Percentiles rank a stretch among this genome's conserved stretches.
These are phyloP conservation scores for Ophiocordyceps unilateralis DNA, from an alignment of 2,329 filamentous ascomycete genomes.

Conservation along the genomic window DNA sequence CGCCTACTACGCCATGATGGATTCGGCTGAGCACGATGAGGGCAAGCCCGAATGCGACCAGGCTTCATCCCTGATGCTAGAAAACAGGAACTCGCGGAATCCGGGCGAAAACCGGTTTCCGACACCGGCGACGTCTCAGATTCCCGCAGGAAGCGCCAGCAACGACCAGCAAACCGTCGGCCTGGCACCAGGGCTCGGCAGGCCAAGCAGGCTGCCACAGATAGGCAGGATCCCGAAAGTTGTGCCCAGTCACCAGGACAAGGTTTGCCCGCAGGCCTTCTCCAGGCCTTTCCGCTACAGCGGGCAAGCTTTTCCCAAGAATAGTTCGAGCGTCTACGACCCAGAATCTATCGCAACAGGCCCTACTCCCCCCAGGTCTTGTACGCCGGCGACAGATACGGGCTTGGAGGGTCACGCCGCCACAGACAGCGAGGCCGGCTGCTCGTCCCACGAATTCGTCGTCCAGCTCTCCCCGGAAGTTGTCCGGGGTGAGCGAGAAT, in stretches of 20 bases:
- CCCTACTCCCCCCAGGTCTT: constrained; percentile 23
- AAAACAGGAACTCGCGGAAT: background rate
- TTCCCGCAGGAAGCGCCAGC: background rate
- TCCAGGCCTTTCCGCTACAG: constrained; percentile 60
- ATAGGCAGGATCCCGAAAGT: constrained; percentile 78
- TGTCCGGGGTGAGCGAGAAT: constrained; percentile 33
- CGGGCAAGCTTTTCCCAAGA: constrained; percentile 17
- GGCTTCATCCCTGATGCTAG: background rate
- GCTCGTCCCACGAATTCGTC: constrained; percentile 13
- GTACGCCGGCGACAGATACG: constrained; percentile 20
- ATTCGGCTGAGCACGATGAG: constrained; percentile 38
- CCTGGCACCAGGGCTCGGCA: background rate
- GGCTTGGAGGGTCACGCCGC: constrained; percentile 16
- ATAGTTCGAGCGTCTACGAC: constrained; percentile 13
- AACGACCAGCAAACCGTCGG: background rate
- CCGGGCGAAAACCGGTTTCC: background rate
- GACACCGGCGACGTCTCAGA: background rate
- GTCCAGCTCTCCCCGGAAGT: constrained; percentile 14
- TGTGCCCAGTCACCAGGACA: constrained; percentile 48
- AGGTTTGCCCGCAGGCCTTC: constrained; percentile 61
- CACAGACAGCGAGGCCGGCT: constrained; percentile 14
- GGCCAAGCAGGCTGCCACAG: constrained; percentile 50
- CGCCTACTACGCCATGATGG: constrained; percentile 45
- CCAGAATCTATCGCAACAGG: constrained; percentile 28
- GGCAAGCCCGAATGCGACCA: constrained; percentile 21